These are phyloP conservation scores for Adansonia rubrostipa DNA, from an alignment of 441 rosid genomes.

Conservation along the genomic window DNA sequence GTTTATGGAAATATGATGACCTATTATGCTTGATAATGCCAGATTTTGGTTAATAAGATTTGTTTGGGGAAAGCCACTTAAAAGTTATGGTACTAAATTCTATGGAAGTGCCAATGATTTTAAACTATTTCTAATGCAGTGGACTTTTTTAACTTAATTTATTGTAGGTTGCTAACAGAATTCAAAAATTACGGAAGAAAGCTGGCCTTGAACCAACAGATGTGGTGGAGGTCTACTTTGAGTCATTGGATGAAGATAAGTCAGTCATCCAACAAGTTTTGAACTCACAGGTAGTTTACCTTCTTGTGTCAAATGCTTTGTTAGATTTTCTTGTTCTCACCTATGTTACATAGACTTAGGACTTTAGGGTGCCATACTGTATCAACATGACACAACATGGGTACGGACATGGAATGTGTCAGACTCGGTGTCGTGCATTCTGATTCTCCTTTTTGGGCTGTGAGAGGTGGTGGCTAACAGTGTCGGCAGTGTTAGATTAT, in stretches of 20 bases:
- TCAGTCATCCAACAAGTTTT: slow-evolving; percentile 59
- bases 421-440: neutral
- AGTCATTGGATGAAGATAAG: slow-evolving; percentile 70
- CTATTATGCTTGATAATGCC: neutral
- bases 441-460: neutral
- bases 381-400: too few species aligned
- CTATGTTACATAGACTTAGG: too few species aligned
- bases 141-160: slow-evolving; percentile 29
- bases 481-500: neutral
- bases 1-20: slow-evolving; percentile 14
- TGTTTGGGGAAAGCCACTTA: neutral
- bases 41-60: neutral
- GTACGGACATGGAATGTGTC: neutral
- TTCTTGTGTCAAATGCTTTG: too few species aligned
- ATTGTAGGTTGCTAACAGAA: slow-evolving; percentile 82
- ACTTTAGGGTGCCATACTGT: too few species aligned
- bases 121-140: slow-evolving; percentile 14
- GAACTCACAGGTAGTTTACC: slow-evolving; percentile 57
- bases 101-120: neutral
- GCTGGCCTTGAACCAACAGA: slow-evolving; percentile 91
- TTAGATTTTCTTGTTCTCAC: too few species aligned
- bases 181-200: slow-evolving; percentile 89
- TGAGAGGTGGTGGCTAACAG: neutral
- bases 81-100: neutral
- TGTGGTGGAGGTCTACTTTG: slow-evolving; percentile 85